Evolutionary conservation across 208 protist genomes (phyloP).

Genomic region (Leishmania amazonensis): DNA sequence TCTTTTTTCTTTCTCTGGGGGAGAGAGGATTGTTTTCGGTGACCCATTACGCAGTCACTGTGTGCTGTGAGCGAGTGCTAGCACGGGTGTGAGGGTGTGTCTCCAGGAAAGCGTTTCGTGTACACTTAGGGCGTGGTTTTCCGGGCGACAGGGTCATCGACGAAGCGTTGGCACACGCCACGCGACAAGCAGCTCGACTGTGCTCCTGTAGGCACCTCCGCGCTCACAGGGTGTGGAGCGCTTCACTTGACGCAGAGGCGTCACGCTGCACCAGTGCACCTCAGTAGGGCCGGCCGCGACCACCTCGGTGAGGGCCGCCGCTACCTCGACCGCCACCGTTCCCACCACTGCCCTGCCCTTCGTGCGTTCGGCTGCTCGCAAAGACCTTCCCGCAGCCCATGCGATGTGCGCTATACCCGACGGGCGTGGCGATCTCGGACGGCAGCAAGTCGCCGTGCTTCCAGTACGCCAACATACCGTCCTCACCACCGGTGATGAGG

Average conservation of each 20-base stretch:
- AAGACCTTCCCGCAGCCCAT: conserved; percentile 25
- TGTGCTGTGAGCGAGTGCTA: neutral
- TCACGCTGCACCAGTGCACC: neutral
- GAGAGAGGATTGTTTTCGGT: neutral
- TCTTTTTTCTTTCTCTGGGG: neutral
- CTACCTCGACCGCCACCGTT: conserved; percentile 16
- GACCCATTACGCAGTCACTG: neutral
- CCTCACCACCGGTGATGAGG: conserved; percentile 85
- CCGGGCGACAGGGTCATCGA: neutral
- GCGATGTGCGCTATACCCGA: conserved; percentile 29
- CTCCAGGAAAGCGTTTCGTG: neutral
- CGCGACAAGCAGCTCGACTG: neutral
- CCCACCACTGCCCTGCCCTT: neutral
- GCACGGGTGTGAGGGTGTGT: neutral
- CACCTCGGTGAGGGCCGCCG: conserved; percentile 21
- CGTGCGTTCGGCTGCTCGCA: conserved; percentile 7
- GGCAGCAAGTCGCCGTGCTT: conserved; percentile 24
- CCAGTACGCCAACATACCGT: conserved; percentile 83
- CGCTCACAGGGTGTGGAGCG: neutral
- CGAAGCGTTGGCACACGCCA: neutral
- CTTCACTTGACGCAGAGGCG: neutral
- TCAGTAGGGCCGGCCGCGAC: conserved; percentile 34
- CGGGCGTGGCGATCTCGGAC: conserved; percentile 26
- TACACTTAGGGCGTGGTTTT: neutral
- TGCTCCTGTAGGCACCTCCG: neutral